phyloP scores from a whole-genome alignment of 441 rosid species.

The Iberis amara region DNA sequence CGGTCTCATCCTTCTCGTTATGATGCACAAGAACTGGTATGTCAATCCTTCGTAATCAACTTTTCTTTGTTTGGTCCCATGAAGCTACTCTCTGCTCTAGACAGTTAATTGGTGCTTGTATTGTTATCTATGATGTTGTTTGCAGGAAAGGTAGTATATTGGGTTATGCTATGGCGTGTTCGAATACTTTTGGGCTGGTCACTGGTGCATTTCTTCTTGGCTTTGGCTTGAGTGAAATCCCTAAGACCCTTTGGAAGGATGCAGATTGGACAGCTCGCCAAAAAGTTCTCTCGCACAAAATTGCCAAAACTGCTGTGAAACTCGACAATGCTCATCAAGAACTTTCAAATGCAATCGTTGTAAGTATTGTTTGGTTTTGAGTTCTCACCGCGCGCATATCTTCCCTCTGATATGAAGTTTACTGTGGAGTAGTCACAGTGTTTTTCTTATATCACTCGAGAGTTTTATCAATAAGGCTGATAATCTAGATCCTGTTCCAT shows the following conservation, averaged over 20 bases:
- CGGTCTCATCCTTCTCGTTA: slow-evolving; percentile 84
- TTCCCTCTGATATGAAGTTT: no score
- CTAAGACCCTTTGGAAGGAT: slow-evolving; percentile 82
- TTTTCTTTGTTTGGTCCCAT: background rate
- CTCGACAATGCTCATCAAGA: slow-evolving; percentile 97
- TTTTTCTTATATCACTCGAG: no score
- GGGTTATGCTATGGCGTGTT: slow-evolving; percentile 95
- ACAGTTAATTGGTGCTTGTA: no score
- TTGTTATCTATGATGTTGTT: background rate
- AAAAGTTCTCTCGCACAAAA: slow-evolving; percentile 90
- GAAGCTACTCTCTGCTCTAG: no score
- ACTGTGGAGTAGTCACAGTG: no score
- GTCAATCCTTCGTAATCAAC: background rate
- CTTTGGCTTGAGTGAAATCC: slow-evolving; percentile 94
- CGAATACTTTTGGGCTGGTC: slow-evolving; percentile 96
- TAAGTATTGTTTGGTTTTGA: slow-evolving; percentile 33
- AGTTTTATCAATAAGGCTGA: background rate
- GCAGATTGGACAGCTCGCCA: slow-evolving; percentile 90
- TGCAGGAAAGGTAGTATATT: slow-evolving; percentile 50
- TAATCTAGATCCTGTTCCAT: slow-evolving; percentile 2
- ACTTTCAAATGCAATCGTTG: slow-evolving; percentile 95
- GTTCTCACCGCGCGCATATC: background rate
- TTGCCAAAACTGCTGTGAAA: slow-evolving; percentile 92
- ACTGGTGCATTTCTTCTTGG: slow-evolving; percentile 99
- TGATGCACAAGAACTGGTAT: slow-evolving; percentile 56